These are phyloP conservation scores for Starmerella gropengiesseri DNA, from an alignment of 805 yeast genomes.

Conservation along the genomic window DNA sequence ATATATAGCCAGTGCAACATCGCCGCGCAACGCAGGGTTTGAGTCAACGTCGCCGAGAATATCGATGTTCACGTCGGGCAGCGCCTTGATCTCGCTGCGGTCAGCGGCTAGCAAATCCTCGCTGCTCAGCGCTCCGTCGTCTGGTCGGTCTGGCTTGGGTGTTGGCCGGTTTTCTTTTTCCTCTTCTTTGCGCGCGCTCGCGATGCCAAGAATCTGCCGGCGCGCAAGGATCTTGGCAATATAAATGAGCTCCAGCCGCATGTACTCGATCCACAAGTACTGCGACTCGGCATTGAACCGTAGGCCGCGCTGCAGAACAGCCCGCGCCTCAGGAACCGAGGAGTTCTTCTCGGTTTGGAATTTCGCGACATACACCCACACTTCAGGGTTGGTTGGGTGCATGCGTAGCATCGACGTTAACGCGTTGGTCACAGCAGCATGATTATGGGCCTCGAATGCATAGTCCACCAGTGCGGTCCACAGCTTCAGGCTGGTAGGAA, in stretches of 20 bases:
- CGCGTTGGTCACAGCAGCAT: conserved; percentile 37
- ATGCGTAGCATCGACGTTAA: conserved; percentile 68
- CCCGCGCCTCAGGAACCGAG: conserved; percentile 79
- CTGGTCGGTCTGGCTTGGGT: conserved; percentile 40
- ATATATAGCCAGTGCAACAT: conserved; percentile 57
- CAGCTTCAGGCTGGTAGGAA: conserved; percentile 61
- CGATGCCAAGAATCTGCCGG: conserved; percentile 67
- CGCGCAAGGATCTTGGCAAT: conserved; percentile 74
- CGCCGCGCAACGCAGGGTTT: conserved; percentile 68
- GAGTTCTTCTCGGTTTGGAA: conserved; percentile 85
- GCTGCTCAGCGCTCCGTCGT: conserved; percentile 39
- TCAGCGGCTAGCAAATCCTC: conserved; percentile 39
- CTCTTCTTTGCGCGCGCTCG: conserved; percentile 38
- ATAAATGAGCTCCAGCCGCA: conserved; percentile 78
- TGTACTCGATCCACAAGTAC: conserved; percentile 73
- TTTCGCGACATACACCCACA: conserved; percentile 92
- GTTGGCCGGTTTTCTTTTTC: conserved; percentile 32
- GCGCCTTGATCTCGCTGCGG: conserved; percentile 46
- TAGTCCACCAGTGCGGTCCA: conserved; percentile 71
- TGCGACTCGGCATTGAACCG: conserved; percentile 68
- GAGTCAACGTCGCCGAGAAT: conserved; percentile 79
- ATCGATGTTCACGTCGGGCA: conserved; percentile 81
- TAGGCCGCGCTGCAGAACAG: conserved; percentile 70
- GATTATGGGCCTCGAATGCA: conserved; percentile 30
- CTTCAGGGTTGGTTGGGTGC: conserved; percentile 82